A percentile compares a stretch with the other conserved stretches of the same genome.
phyloP scores from a whole-genome alignment of 1,284 basidiomycete species.

The Sanghuangporus sanghuang region DNA sequence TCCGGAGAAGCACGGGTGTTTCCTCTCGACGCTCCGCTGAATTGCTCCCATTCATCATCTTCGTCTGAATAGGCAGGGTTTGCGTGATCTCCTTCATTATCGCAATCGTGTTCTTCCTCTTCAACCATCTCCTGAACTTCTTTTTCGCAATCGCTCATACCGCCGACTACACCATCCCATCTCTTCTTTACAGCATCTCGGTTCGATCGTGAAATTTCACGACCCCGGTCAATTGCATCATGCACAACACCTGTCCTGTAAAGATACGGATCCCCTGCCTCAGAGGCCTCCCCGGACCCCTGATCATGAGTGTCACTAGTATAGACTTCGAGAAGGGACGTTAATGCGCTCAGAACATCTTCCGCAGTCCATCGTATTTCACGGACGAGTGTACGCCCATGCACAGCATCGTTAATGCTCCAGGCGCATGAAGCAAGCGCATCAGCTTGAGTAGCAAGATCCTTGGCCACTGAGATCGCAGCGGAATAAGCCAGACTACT shows the following conservation, averaged over 20 bases:
- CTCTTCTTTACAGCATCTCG: constrained; percentile 49
- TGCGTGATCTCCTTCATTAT: constrained; percentile 22
- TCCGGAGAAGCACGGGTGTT: constrained; percentile 23
- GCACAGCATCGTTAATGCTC: constrained; percentile 39
- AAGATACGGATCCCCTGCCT: constrained; percentile 47
- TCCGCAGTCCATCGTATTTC: constrained; percentile 40
- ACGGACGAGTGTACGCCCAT: constrained; percentile 51
- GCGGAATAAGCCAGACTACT: constrained; percentile 51
- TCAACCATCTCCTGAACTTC: constrained; percentile 57
- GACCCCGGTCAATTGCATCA: constrained; percentile 52
- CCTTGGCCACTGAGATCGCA: constrained; percentile 49
- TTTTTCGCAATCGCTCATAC: constrained; percentile 54
- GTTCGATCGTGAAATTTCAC: constrained; percentile 55
- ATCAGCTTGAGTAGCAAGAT: constrained; percentile 48
- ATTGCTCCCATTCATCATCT: constrained; percentile 46
- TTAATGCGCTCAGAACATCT: constrained; percentile 44
- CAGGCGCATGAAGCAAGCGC: constrained; percentile 54
- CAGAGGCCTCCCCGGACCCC: constrained; percentile 17
- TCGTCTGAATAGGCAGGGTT: constrained; percentile 31
- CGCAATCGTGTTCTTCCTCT: constrained; percentile 26
- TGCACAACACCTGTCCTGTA: constrained; percentile 60
- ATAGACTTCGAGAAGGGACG: constrained; percentile 38
- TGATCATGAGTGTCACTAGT: constrained; percentile 18
- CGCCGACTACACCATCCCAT: constrained; percentile 51
- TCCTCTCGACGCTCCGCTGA: neutral